Percentiles rank a stretch among this genome's conserved stretches.
Conservation (phyloP, 169 alveolate genomes). For the Sarcocystis neurona region DNA sequence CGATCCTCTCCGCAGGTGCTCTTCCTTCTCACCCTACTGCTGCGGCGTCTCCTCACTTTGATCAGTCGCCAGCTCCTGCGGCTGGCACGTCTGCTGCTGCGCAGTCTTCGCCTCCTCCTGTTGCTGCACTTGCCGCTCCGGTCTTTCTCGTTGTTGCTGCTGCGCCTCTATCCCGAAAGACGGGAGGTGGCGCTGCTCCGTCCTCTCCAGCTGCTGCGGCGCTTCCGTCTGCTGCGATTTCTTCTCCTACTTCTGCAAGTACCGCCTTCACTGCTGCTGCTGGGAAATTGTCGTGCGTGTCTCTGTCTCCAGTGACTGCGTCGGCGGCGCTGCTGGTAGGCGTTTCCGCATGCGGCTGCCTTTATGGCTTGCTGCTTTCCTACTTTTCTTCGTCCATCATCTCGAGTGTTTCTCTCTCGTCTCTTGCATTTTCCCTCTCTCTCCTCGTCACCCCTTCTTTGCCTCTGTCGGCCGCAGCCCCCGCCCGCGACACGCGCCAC, state of each 20-base stretch:
- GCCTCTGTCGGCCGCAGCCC: neutral
- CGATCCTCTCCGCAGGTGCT: too few species aligned
- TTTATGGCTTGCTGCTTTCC: constrained; percentile 10
- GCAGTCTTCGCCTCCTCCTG: too few species aligned
- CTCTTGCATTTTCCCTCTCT: neutral
- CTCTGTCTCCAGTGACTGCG: neutral
- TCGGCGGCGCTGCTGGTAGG: neutral
- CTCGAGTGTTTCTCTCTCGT: neutral
- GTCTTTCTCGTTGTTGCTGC: neutral
- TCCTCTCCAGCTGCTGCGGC: too few species aligned
- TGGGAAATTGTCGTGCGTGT: too few species aligned
- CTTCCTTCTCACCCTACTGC: too few species aligned
- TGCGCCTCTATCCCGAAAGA: too few species aligned
- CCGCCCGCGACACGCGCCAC: too few species aligned
- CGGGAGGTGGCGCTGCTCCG: too few species aligned
- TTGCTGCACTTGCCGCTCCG: neutral
- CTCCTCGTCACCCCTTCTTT: neutral
- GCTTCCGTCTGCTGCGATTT: neutral
- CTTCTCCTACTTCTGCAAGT: neutral
- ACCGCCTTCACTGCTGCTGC: neutral
- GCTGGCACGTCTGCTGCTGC: too few species aligned
- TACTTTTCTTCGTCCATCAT: constrained; percentile 27
- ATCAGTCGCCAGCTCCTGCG: too few species aligned
- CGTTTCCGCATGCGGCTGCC: neutral
- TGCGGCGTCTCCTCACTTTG: too few species aligned